Base-by-base conservation (phyloP, 495 filamentous ascomycete species). In the Lasiosphaeria hispida region DNA sequence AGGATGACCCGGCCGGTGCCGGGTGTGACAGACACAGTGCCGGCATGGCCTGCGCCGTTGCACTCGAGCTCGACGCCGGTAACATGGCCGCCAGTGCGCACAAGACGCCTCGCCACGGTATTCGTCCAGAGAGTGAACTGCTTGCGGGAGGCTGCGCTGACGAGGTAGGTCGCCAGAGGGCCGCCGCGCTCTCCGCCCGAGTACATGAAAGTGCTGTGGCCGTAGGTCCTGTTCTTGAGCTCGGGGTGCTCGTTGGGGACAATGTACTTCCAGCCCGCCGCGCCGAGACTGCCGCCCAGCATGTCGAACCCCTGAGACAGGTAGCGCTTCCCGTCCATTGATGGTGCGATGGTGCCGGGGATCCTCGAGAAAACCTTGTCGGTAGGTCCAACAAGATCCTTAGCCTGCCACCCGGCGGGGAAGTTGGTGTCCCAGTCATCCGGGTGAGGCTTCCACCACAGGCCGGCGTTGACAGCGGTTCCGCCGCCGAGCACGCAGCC, bases 401-500 rank as follows among this genome's bases (percentile, higher is more conserved):
- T 66, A 39, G 81, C 77, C 63, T 86, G 83, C 87, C 88, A 90
- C 7, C 85, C 86, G 37, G 71, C 47, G 6, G 88, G 87, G 71
- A 88, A 91, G 65, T 87, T 86, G 62, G 79, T 78, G 60, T 90
- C 81, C 76, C 87, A 91, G 64, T 90, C 88, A 9, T 72, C 70
- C n/a, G 62, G 52, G 38, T 78, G 69, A 23, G 64, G 63, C 67
- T 75, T 78, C 75, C 75, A 80, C 74, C 75, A 80, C 30, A 80
- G 63, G 8, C 76, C 82, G 33, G 86, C 82, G 65, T 91, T 90
- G 61, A 90, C 78, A 7, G 86, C 86, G 8, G 85, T 84, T 38
- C 86, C 85, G 61, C 87, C 88, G 40, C 88, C 88, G 38, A 91
- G 82, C 44, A 89, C 80, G 62, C 87, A 91, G 33, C 85, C 87